Conservation (phyloP, 441 rosid species). For the Lagerstroemia fauriei region DNA sequence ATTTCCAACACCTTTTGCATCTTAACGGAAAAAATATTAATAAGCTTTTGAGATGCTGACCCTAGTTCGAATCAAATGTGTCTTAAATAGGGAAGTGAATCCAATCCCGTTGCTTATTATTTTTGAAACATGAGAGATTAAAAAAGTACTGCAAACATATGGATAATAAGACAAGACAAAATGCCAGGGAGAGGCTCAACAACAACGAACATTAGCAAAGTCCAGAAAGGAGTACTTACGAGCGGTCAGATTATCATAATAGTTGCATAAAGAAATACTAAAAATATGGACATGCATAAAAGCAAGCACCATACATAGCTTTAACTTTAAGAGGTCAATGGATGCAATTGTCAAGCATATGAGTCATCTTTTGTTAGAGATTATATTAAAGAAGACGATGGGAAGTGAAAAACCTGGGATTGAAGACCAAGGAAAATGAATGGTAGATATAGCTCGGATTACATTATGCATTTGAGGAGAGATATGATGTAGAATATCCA, state of each 20-base stretch:
- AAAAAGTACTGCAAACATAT: slow-evolving; percentile 35
- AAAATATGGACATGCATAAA: slow-evolving; percentile 42
- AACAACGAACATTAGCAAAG: slow-evolving; percentile 44
- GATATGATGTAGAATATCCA: slow-evolving; percentile 42
- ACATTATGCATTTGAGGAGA: slow-evolving; percentile 58
- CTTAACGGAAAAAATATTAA: slow-evolving; percentile 20
- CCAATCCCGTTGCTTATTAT: slow-evolving; percentile 36
- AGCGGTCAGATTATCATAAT: slow-evolving; percentile 34
- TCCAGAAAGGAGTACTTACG: slow-evolving; percentile 40
- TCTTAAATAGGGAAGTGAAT: slow-evolving; percentile 32
- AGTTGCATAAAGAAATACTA: slow-evolving; percentile 33
- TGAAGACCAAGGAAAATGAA: slow-evolving; percentile 31
- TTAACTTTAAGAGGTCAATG: slow-evolving; percentile 38
- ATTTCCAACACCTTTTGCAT: slow-evolving; percentile 21
- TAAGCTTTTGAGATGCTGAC: slow-evolving; percentile 29
- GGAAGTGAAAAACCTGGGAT: slow-evolving; percentile 28
- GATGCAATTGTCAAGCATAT: slow-evolving; percentile 32
- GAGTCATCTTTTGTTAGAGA: slow-evolving; percentile 40
- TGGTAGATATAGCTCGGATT: slow-evolving; percentile 30
- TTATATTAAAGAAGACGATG: slow-evolving; percentile 19
- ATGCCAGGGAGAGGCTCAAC: slow-evolving; percentile 33
- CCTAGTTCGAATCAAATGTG: slow-evolving; percentile 36
- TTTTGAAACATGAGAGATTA: slow-evolving; percentile 23
- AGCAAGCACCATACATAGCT: slow-evolving; percentile 30
- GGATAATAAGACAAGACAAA: slow-evolving; percentile 28